A percentile compares a stretch with the other conserved stretches of the same genome.
phyloP scores from a whole-genome alignment of 1,284 basidiomycete genomes.

The Austroboletus niveus region DNA sequence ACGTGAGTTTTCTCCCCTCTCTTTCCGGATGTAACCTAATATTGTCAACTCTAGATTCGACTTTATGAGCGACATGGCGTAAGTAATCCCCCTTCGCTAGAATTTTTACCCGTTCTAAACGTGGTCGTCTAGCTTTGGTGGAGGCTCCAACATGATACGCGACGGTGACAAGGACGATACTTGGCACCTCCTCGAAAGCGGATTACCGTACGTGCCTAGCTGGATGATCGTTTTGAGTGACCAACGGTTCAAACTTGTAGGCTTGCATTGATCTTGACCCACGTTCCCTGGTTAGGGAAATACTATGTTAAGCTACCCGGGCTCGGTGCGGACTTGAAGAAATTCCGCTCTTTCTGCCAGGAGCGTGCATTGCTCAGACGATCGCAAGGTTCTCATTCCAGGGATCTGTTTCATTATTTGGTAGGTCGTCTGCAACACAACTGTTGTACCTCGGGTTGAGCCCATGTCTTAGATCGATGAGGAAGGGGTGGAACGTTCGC shows the following conservation, averaged over 20 bases:
- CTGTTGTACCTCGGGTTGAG: neutral
- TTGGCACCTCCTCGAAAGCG: conserved; percentile 37
- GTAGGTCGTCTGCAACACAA: conserved; percentile 2
- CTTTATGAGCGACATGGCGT: conserved; percentile 64
- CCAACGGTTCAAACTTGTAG: conserved; percentile 20
- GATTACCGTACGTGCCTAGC: conserved; percentile 35
- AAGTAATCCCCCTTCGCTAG: conserved; percentile 21
- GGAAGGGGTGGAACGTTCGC: conserved; percentile 39
- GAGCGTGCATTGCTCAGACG: conserved; percentile 37
- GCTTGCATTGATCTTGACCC: conserved; percentile 35
- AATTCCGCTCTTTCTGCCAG: conserved; percentile 32
- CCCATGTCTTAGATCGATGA: conserved; percentile 44
- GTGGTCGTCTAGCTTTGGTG: conserved; percentile 43
- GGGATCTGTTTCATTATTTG: conserved; percentile 44
- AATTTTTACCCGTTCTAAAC: conserved; percentile 6
- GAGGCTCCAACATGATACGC: conserved; percentile 43
- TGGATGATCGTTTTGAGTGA: conserved; percentile 1
- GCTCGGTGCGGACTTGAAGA: conserved; percentile 32
- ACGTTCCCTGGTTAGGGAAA: conserved; percentile 44
- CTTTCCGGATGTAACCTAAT: conserved; percentile 11
- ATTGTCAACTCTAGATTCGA: conserved; percentile 45
- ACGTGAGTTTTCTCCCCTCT: conserved; percentile 39
- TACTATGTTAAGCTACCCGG: conserved; percentile 31
- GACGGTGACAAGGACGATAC: conserved; percentile 39
- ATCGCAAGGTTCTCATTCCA: conserved; percentile 35